These are phyloP conservation scores for Astrocystis sublimbata DNA, from an alignment of 495 filamentous ascomycete genomes.

Conservation along the genomic window DNA sequence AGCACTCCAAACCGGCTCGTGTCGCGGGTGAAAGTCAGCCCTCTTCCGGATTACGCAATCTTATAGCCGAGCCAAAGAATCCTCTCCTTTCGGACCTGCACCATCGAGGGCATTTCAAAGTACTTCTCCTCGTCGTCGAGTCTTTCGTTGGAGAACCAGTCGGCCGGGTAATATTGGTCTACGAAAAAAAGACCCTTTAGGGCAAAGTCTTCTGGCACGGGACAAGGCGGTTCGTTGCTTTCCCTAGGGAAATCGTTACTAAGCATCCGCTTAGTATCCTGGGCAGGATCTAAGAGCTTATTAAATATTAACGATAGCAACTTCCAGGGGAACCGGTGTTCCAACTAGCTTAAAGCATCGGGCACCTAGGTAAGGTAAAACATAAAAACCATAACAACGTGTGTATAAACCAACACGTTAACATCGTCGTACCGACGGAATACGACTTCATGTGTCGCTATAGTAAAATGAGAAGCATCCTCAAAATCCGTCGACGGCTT, in stretches of 20 bases:
- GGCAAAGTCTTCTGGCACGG: constrained; percentile 81
- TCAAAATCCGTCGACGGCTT: constrained; percentile 27
- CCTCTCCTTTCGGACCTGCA: constrained; percentile 65
- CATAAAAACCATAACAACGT: constrained; percentile 70
- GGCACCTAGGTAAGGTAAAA: constrained; percentile 57
- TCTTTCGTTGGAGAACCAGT: constrained; percentile 68
- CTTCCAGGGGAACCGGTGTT: constrained; percentile 64
- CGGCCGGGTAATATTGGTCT: constrained; percentile 63
- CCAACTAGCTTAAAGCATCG: constrained; percentile 49
- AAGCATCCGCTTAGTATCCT: constrained; percentile 47
- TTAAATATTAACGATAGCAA: constrained; percentile 65
- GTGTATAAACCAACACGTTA: constrained; percentile 66
- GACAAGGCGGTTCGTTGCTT: constrained; percentile 55
- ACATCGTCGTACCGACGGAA: constrained; percentile 61
- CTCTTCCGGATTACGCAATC: constrained; percentile 49
- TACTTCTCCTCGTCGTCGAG: constrained; percentile 77
- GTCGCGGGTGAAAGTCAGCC: constrained; percentile 37
- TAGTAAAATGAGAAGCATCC: constrained; percentile 29
- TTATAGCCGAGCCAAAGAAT: constrained; percentile 69
- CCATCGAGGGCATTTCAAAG: constrained; percentile 67
- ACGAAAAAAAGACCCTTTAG: constrained; percentile 77
- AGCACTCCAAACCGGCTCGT: constrained; percentile 37
- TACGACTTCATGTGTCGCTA: constrained; percentile 47
- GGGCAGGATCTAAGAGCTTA: constrained; percentile 50
- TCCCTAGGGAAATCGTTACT: constrained; percentile 52